Evolutionary conservation across 768 basidiomycete species (phyloP).

Genomic region (Kwoniella newhampshirensis): DNA sequence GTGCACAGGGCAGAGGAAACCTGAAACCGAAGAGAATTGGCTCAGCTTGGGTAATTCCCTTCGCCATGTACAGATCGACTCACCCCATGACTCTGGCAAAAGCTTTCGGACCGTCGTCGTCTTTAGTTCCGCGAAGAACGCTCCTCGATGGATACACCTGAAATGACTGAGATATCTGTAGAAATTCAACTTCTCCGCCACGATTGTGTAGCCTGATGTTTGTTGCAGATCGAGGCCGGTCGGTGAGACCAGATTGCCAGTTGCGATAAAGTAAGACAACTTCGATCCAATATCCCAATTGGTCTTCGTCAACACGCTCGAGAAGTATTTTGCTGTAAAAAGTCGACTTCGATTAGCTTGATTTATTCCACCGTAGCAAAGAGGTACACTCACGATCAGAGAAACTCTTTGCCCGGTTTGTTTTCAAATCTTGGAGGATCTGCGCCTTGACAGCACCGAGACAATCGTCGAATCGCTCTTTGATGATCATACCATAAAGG

Average conservation of each 20-base stretch:
- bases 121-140: slow-evolving; percentile 98
- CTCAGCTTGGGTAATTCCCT: not conserved
- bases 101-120: slow-evolving; percentile 96
- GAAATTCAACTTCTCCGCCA: slow-evolving; percentile 98
- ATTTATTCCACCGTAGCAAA: not conserved
- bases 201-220: slow-evolving; percentile 96
- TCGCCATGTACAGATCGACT: slow-evolving; percentile 23
- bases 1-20: slow-evolving; percentile 97
- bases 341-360: not conserved
- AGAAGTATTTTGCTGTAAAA: slow-evolving; percentile 71
- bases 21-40: slow-evolving; percentile 54
- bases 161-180: slow-evolving; percentile 98
- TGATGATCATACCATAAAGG: slow-evolving; percentile 95
- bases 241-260: slow-evolving; percentile 91
- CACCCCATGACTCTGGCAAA: slow-evolving; percentile 96
- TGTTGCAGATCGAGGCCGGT: slow-evolving; percentile 96
- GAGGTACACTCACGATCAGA: slow-evolving; percentile 66
- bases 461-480: slow-evolving; percentile 90
- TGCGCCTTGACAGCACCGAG: slow-evolving; percentile 63
- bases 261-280: slow-evolving; percentile 91
- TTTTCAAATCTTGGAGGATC: slow-evolving; percentile 71
- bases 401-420: slow-evolving; percentile 76
- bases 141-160: slow-evolving; percentile 96
- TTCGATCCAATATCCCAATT: slow-evolving; percentile 90
- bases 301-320: slow-evolving; percentile 68